phyloP scores from a whole-genome alignment of 768 basidiomycete genomes.

The Rubroboletus pulcherrimus region DNA sequence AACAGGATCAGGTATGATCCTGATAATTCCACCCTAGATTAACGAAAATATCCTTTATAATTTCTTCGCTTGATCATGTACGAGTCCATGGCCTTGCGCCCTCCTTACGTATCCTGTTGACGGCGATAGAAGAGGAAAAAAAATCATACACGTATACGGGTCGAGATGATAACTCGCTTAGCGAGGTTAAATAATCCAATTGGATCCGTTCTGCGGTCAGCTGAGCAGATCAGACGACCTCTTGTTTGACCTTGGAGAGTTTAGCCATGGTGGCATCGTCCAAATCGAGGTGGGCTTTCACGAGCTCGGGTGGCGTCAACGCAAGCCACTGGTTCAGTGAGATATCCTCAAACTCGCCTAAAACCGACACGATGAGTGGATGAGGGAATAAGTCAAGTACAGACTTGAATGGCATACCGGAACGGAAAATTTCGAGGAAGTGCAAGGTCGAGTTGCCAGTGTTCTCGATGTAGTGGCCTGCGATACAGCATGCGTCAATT shows the following conservation, averaged over 20 bases:
- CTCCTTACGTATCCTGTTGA: neutral
- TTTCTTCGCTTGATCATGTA: neutral
- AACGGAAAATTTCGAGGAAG: conserved; percentile 61
- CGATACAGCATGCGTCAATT: neutral
- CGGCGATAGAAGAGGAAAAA: neutral
- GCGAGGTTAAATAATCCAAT: neutral
- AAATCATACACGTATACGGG: conserved; percentile 13
- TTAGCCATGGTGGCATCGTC: conserved; percentile 47
- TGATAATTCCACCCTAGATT: neutral
- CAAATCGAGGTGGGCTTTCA: conserved; percentile 58
- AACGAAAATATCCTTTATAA: neutral
- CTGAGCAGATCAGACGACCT: conserved; percentile 38
- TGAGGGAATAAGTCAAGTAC: neutral
- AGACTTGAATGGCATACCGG: conserved; percentile 32
- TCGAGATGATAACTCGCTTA: neutral
- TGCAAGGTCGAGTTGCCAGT: conserved; percentile 54
- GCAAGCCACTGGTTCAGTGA: conserved; percentile 63
- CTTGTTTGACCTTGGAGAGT: conserved; percentile 50
- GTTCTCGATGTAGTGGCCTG: conserved; percentile 70
- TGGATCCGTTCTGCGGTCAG: neutral
- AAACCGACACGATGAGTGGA: conserved; percentile 1
- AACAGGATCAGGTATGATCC: neutral
- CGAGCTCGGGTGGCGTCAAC: conserved; percentile 52
- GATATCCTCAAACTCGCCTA: conserved; percentile 52
- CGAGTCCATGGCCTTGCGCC: neutral